These are phyloP conservation scores for Metarhizium sp. DNA, from an alignment of 2,329 filamentous ascomycete species.

Conservation along the genomic window DNA sequence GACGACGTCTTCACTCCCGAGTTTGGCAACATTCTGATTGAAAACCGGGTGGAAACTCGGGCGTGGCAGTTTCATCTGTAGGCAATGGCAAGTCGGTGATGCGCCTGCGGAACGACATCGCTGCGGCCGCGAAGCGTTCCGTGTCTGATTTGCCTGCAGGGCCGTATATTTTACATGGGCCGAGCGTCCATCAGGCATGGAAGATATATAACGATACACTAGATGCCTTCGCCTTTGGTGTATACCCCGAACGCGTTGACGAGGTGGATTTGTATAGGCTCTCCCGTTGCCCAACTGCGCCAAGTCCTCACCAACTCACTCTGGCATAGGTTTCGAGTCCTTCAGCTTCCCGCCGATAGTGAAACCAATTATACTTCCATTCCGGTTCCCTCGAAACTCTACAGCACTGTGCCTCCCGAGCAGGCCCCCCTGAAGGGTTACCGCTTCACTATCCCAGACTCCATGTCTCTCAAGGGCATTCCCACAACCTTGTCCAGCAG, in stretches of 20 bases:
- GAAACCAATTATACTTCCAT: slow-evolving; percentile 15
- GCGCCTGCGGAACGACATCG: slow-evolving; percentile 13
- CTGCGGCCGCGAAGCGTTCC: slow-evolving; percentile 6
- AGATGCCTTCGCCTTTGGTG: slow-evolving; percentile 27
- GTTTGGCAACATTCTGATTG: slow-evolving; percentile 28
- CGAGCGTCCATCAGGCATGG: slow-evolving; percentile 32
- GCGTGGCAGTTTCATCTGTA: background rate
- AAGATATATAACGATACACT: slow-evolving; percentile 28
- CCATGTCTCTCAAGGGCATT: slow-evolving; percentile 33
- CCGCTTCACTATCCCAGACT: slow-evolving; percentile 26
- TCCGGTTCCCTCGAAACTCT: slow-evolving; percentile 29
- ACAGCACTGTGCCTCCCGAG: slow-evolving; percentile 17
- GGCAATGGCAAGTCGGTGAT: slow-evolving; percentile 1
- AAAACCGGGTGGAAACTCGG: slow-evolving; percentile 19
- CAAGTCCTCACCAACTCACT: background rate
- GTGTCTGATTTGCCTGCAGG: slow-evolving; percentile 24
- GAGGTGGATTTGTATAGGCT: background rate
- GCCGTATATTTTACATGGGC: slow-evolving; percentile 31
- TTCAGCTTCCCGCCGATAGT: background rate
- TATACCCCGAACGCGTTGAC: slow-evolving; percentile 22
- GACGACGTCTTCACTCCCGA: slow-evolving; percentile 31
- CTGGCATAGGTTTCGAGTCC: slow-evolving; percentile 1
- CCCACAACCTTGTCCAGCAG: slow-evolving; percentile 47
- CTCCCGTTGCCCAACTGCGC: no score
- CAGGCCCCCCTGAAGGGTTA: slow-evolving; percentile 26